A percentile compares a stretch with the other conserved stretches of the same genome.
phyloP scores from a whole-genome alignment of 192 early-diverging fungal genomes.

The Entomortierella lignicola region DNA sequence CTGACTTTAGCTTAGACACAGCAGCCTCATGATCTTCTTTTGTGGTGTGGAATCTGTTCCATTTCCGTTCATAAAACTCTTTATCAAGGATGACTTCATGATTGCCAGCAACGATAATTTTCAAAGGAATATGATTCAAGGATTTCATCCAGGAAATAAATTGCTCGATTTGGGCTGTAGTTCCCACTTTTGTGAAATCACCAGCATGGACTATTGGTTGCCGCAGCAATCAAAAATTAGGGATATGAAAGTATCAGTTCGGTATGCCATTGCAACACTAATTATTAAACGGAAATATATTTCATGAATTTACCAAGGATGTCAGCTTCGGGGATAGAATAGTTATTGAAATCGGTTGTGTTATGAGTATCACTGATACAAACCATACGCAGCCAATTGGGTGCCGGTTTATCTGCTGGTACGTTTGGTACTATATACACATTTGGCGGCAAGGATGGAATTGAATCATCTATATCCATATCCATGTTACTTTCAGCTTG shows the following conservation, averaged over 20 bases:
- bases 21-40: constrained; percentile 28
- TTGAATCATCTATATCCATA: neutral
- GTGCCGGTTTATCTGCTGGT: constrained; percentile 25
- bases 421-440: constrained; percentile 1
- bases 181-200: constrained; percentile 43
- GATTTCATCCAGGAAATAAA: constrained; percentile 39
- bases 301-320: constrained; percentile 18
- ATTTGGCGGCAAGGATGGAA: constrained; percentile 13
- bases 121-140: constrained; percentile 25
- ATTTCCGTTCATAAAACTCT: constrained; percentile 39
- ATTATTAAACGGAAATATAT: neutral
- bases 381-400: constrained; percentile 40
- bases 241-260: neutral
- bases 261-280: neutral
- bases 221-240: neutral
- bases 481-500: neutral
- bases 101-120: constrained; percentile 44
- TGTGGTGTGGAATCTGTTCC: constrained; percentile 27
- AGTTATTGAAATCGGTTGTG: constrained; percentile 20
- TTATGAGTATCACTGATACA: constrained; percentile 52
- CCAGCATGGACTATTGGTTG: constrained; percentile 32
- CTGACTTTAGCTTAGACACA: constrained; percentile 19
- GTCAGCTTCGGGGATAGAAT: constrained; percentile 36
- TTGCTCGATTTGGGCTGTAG: constrained; percentile 21
- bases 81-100: constrained; percentile 37